These are phyloP conservation scores for Hymenoscyphus scutula DNA, from an alignment of 2,329 filamentous ascomycete species.

Conservation along the genomic window DNA sequence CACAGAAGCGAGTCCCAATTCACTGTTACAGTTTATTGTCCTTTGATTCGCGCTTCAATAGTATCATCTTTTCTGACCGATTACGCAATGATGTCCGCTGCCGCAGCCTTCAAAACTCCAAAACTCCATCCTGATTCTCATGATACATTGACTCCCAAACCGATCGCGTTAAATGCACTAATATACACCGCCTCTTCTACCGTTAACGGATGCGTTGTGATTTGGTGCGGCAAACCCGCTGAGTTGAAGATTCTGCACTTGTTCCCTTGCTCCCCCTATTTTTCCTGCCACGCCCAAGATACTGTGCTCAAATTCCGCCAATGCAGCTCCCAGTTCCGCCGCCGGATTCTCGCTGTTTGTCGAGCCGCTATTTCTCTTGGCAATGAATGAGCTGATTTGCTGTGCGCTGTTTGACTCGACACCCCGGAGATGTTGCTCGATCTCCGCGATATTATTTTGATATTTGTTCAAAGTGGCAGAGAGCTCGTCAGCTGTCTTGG, in stretches of 20 bases:
- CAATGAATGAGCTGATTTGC: slow-evolving; percentile 55
- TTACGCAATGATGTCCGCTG: not conserved
- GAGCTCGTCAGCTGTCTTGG: slow-evolving; percentile 61
- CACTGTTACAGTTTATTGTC: not conserved
- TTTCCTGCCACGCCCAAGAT: slow-evolving; percentile 62
- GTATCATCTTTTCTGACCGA: slow-evolving; percentile 10
- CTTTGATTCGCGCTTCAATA: slow-evolving; percentile 4
- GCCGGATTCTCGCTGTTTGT: slow-evolving; percentile 45
- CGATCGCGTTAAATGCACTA: slow-evolving; percentile 19
- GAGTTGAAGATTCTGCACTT: slow-evolving; percentile 56
- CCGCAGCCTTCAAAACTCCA: slow-evolving; percentile 9
- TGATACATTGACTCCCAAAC: slow-evolving; percentile 10
- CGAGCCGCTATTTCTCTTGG: slow-evolving; percentile 39
- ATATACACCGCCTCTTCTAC: slow-evolving; percentile 31
- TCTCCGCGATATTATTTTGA: slow-evolving; percentile 58
- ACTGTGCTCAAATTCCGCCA: slow-evolving; percentile 63
- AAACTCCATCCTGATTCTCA: slow-evolving; percentile 14
- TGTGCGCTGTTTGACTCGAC: slow-evolving; percentile 60
- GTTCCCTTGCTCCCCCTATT: slow-evolving; percentile 58
- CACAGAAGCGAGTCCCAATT: too few species aligned
- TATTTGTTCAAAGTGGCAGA: slow-evolving; percentile 55
- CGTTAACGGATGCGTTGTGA: slow-evolving; percentile 15
- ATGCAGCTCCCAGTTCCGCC: slow-evolving; percentile 54
- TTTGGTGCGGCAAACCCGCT: slow-evolving; percentile 37
- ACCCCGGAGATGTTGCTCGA: slow-evolving; percentile 62